These are phyloP conservation scores for Willaertia magna DNA, from an alignment of 208 protist species.

Conservation along the genomic window DNA sequence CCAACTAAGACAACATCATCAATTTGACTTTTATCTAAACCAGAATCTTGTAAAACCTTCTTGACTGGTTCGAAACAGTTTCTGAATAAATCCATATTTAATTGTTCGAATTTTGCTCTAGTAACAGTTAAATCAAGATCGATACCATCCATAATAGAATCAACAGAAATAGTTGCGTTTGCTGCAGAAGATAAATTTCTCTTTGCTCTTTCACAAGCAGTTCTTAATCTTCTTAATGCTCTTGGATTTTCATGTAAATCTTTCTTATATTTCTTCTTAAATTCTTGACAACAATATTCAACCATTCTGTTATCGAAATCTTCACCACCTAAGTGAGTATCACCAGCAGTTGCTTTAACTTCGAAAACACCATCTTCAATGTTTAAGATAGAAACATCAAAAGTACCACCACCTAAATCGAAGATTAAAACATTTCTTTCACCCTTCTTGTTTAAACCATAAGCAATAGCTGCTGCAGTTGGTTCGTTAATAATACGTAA, in stretches of 20 bases:
- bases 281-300: slow-evolving; percentile 68
- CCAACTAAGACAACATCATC: slow-evolving; percentile 90
- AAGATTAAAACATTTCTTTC: slow-evolving; percentile 60
- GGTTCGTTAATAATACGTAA: slow-evolving; percentile 99
- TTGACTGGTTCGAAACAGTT: slow-evolving; percentile 64
- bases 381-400: slow-evolving; percentile 95
- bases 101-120: slow-evolving; percentile 71
- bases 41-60: slow-evolving; percentile 61
- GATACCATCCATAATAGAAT: slow-evolving; percentile 71
- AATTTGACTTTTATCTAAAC: slow-evolving; percentile 64
- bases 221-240: slow-evolving; percentile 84
- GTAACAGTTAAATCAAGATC: slow-evolving; percentile 84
- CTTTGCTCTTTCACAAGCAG: slow-evolving; percentile 94
- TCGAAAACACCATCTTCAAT: slow-evolving; percentile 90
- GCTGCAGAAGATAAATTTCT: slow-evolving; percentile 78
- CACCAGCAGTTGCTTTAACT: slow-evolving; percentile 90
- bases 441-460: slow-evolving; percentile 65
- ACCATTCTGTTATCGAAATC: slow-evolving; percentile 89
- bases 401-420: slow-evolving; percentile 90
- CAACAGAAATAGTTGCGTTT: slow-evolving; percentile 63
- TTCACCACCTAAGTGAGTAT: slow-evolving; percentile 97
- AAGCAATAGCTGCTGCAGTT: slow-evolving; percentile 97
- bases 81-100: slow-evolving; percentile 50
- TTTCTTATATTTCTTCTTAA: slow-evolving; percentile 75
- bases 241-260: slow-evolving; percentile 81